These are phyloP conservation scores for Lachnellula cervina DNA, from an alignment of 2,329 filamentous ascomycete species.

Conservation along the genomic window DNA sequence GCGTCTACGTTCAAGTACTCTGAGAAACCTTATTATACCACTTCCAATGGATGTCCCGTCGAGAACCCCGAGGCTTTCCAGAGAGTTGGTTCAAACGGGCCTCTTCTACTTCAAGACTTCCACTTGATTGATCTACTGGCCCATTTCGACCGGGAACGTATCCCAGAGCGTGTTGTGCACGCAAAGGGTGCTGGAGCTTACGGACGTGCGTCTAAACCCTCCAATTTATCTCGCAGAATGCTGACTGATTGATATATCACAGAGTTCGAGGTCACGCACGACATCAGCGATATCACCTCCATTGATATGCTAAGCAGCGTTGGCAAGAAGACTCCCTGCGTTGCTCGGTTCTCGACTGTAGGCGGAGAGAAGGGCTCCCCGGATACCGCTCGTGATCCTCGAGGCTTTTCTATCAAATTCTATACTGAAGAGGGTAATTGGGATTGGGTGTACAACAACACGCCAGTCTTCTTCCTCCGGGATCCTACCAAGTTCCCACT, in stretches of 20 bases:
- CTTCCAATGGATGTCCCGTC: conserved; percentile 55
- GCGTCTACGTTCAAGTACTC: conserved; percentile 49
- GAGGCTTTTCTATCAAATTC: conserved; percentile 67
- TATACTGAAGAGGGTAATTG: conserved; percentile 66
- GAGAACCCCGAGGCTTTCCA: conserved; percentile 48
- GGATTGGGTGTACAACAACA: conserved; percentile 74
- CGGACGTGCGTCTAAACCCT: conserved; percentile 18
- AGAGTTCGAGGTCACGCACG: conserved; percentile 31
- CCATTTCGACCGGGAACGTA: conserved; percentile 48
- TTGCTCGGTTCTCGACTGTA: conserved; percentile 67
- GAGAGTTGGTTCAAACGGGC: conserved; percentile 51
- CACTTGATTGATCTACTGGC: conserved; percentile 59
- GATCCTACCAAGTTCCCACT: conserved; percentile 71
- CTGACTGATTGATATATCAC: background rate
- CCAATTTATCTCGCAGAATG: conserved; percentile 8
- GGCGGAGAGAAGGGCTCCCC: conserved; percentile 64
- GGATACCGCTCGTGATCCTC: conserved; percentile 62
- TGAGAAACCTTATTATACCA: conserved; percentile 54
- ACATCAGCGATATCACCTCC: conserved; percentile 24
- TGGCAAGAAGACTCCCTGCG: conserved; percentile 64
- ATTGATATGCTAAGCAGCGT: conserved; percentile 42
- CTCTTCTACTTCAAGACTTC: conserved; percentile 59
- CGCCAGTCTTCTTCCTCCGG: conserved; percentile 70
- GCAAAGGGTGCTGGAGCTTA: conserved; percentile 48
- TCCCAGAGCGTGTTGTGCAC: conserved; percentile 55